phyloP scores from a whole-genome alignment of 2,329 filamentous ascomycete species.

The Fusarium virguliforme region DNA sequence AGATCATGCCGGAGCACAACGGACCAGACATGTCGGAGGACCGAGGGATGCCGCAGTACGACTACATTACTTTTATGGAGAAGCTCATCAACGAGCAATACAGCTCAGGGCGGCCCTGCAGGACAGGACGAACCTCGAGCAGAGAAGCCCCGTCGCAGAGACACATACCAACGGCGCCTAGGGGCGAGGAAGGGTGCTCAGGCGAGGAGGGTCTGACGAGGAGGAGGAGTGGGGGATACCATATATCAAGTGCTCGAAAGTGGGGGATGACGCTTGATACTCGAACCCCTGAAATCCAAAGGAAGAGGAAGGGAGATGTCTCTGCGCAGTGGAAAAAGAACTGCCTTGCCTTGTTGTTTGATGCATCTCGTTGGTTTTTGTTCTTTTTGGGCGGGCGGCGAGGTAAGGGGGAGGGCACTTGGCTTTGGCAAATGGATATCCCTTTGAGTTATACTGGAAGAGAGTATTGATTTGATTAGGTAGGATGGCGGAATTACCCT shows the following conservation, averaged over 20 bases:
- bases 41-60: conserved; percentile 87
- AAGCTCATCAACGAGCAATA: conserved; percentile 74
- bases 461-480: conserved; percentile 23
- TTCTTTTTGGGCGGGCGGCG: conserved; percentile 36
- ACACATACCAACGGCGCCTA: conserved; percentile 56
- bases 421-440: conserved; percentile 48
- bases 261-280: conserved; percentile 24
- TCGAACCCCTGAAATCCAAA: conserved; percentile 13
- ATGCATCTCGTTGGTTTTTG: conserved; percentile 45
- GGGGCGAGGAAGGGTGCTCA: conserved; percentile 18
- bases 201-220: background rate
- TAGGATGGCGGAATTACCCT: conserved; percentile 38
- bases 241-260: conserved; percentile 34
- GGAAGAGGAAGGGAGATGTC: conserved; percentile 14
- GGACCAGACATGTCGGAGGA: conserved; percentile 92
- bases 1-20: conserved; percentile 87
- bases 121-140: conserved; percentile 55
- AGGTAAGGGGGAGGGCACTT: conserved; percentile 26
- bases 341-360: conserved; percentile 37
- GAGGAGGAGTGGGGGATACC: conserved; percentile 17
- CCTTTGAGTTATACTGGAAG: conserved; percentile 49
- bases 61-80: conserved; percentile 98
- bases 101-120: conserved; percentile 52
- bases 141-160: conserved; percentile 48
- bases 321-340: conserved; percentile 28